Conservation (phyloP, 192 early-diverging fungal genomes). For the Piromyces sp. region DNA sequence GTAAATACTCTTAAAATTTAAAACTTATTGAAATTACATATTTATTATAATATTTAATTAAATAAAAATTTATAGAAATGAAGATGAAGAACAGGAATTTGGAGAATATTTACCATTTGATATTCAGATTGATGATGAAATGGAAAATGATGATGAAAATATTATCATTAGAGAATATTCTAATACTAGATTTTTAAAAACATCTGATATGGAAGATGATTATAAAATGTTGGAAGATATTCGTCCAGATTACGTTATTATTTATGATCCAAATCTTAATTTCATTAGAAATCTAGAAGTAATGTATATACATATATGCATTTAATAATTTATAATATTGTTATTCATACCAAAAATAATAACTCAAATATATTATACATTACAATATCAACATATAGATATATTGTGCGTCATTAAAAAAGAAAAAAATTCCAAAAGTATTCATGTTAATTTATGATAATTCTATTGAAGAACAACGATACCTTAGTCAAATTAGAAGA, state of each 20-base stretch:
- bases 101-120: background rate
- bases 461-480: slow-evolving; percentile 85
- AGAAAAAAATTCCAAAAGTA: slow-evolving; percentile 29
- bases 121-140: background rate
- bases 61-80: too few species aligned
- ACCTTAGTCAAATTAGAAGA: slow-evolving; percentile 58
- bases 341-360: too few species aligned
- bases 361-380: too few species aligned
- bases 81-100: background rate
- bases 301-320: too few species aligned
- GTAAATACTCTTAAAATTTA: too few species aligned
- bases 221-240: slow-evolving; percentile 42
- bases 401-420: slow-evolving; percentile 10
- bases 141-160: background rate
- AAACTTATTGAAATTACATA: too few species aligned
- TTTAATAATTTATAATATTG: background rate
- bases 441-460: slow-evolving; percentile 91
- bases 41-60: too few species aligned
- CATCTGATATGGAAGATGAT: slow-evolving; percentile 31
- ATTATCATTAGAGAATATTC: background rate
- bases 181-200: background rate
- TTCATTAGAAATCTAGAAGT: slow-evolving; percentile 82
- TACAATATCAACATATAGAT: too few species aligned
- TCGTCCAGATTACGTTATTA: slow-evolving; percentile 61
- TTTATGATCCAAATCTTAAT: slow-evolving; percentile 76